These are phyloP conservation scores for Volvariella volvacea DNA, from an alignment of 1,284 basidiomycete genomes.

Conservation along the genomic window DNA sequence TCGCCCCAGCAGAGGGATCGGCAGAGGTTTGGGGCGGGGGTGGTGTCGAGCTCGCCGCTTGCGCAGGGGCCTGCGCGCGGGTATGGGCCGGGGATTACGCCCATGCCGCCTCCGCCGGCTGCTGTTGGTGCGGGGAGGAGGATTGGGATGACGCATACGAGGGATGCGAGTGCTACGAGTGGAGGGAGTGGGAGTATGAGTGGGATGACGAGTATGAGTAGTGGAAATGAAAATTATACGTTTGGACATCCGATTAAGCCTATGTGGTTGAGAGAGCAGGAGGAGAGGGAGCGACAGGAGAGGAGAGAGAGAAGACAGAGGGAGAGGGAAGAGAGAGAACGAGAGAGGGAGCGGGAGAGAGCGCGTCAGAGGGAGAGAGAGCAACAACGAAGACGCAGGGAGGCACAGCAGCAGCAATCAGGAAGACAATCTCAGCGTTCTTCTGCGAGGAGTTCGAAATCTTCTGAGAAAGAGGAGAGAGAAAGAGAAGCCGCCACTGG, in stretches of 20 bases:
- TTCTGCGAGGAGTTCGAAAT: too few relatives aligned
- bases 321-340: constrained; percentile 4
- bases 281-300: constrained; percentile 11
- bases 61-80: too few relatives aligned
- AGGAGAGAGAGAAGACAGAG: constrained; percentile 9
- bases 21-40: constrained; percentile 5
- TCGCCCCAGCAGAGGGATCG: not conserved
- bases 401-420: too few relatives aligned
- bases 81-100: not conserved
- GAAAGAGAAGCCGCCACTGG: too few relatives aligned
- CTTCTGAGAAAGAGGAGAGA: too few relatives aligned
- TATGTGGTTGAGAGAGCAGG: constrained; percentile 22
- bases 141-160: constrained; percentile 32
- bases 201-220: constrained; percentile 34
- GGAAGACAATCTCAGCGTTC: too few relatives aligned
- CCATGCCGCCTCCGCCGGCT: not conserved
- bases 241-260: constrained; percentile 51
- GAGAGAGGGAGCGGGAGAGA: constrained; percentile 1
- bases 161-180: constrained; percentile 45
- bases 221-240: constrained; percentile 60
- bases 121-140: not conserved
- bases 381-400: too few relatives aligned
- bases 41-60: too few relatives aligned
- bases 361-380: not conserved
- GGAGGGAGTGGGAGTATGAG: constrained; percentile 36